Conservation (phyloP, 495 filamentous ascomycete species). For the Saxispiralis lemnorum region DNA sequence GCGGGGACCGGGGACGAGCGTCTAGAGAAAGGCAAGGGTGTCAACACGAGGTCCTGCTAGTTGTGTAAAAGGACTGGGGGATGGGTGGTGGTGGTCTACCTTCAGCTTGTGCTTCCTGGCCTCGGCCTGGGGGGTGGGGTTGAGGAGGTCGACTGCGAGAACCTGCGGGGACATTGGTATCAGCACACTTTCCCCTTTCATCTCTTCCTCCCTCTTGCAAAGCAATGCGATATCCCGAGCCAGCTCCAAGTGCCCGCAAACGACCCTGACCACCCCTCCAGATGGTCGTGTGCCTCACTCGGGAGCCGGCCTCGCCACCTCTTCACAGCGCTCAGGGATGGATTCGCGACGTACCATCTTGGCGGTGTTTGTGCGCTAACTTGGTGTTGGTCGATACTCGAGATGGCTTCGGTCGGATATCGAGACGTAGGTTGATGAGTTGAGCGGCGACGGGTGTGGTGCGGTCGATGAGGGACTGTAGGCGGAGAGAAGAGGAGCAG, state of each 20-base stretch:
- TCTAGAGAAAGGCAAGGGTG: constrained; percentile 35
- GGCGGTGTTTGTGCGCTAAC: constrained; percentile 6
- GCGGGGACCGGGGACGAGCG: constrained; percentile 80
- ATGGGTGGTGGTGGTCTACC: constrained; percentile 37
- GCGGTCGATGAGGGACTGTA: not conserved
- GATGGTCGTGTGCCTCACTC: constrained; percentile 3
- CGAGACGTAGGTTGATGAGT: not conserved
- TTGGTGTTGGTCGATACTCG: not conserved
- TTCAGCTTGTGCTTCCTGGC: constrained; percentile 99
- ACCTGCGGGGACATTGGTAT: constrained; percentile 37
- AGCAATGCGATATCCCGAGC: not conserved
- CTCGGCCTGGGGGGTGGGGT: constrained; percentile 88
- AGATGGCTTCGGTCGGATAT: not conserved
- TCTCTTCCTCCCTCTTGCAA: not conserved
- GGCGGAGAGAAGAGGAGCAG: not conserved
- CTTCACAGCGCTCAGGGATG: not conserved
- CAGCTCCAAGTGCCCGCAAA: too few relatives aligned
- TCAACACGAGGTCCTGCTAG: not conserved
- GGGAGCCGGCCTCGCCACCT: not conserved
- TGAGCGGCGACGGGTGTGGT: not conserved
- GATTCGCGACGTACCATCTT: constrained; percentile 12
- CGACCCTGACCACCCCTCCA: not conserved
- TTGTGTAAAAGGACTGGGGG: too few relatives aligned
- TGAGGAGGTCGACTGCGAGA: constrained; percentile 99
- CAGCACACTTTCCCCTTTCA: not conserved